phyloP scores from a whole-genome alignment of 2,329 filamentous ascomycete genomes.

The Penicillium paneum region DNA sequence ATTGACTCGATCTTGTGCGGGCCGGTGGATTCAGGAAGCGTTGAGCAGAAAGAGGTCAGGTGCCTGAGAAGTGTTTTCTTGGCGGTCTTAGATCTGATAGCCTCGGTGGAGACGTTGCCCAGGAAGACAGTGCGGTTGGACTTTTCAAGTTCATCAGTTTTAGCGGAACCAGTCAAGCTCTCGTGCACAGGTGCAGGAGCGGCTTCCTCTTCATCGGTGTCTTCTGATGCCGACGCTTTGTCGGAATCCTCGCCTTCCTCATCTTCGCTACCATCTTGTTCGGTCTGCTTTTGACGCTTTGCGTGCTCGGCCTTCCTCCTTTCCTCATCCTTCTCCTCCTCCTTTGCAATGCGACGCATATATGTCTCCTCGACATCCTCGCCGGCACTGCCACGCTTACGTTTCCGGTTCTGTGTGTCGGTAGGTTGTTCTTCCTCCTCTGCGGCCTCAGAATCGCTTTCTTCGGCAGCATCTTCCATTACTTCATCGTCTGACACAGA shows the following conservation, averaged over 20 bases:
- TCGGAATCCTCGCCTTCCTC: slow-evolving; percentile 49
- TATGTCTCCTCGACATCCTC: slow-evolving; percentile 45
- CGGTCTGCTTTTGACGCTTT: slow-evolving; percentile 36
- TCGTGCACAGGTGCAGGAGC: slow-evolving; percentile 40
- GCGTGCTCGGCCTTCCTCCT: slow-evolving; percentile 36
- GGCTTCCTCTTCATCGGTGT: slow-evolving; percentile 32
- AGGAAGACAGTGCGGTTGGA: slow-evolving; percentile 87
- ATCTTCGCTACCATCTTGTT: slow-evolving; percentile 47
- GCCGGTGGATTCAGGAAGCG: slow-evolving; percentile 47
- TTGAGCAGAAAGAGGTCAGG: slow-evolving; percentile 69
- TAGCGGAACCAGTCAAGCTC: slow-evolving; percentile 33
- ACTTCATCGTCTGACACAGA: slow-evolving; percentile 35
- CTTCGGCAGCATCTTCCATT: slow-evolving; percentile 45
- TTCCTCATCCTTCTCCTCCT: slow-evolving; percentile 39
- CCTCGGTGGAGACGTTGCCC: slow-evolving; percentile 80
- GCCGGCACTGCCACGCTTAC: slow-evolving; percentile 54
- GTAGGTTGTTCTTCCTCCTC: slow-evolving; percentile 21
- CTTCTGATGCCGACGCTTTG: slow-evolving; percentile 43
- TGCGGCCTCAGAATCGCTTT: slow-evolving; percentile 53
- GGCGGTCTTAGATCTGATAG: slow-evolving; percentile 75
- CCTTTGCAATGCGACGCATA: slow-evolving; percentile 44
- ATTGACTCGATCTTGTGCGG: slow-evolving; percentile 81
- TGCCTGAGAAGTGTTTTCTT: slow-evolving; percentile 76
- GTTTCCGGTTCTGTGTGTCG: slow-evolving; percentile 43
- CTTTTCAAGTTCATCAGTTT: slow-evolving; percentile 68